Conservation (phyloP, 2,329 filamentous ascomycete genomes). For the Penicillium polonicum region DNA sequence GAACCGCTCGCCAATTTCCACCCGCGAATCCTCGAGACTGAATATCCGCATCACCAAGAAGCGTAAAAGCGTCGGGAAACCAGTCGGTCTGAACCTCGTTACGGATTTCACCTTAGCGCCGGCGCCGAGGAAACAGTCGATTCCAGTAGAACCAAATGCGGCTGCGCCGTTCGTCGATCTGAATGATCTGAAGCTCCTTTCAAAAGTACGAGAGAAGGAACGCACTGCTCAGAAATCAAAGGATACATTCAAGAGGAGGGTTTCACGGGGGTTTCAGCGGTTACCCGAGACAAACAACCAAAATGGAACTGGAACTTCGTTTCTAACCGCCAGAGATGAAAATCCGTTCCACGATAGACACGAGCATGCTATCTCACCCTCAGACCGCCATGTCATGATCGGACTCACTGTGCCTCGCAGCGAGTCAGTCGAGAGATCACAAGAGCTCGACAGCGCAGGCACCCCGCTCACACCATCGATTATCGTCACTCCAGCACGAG, state of each 20-base stretch:
- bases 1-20: slow-evolving; percentile 3
- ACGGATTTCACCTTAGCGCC: slow-evolving; percentile 39
- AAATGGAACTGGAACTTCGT: slow-evolving; percentile 14
- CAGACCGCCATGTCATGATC: slow-evolving; percentile 48
- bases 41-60: slow-evolving; percentile 20
- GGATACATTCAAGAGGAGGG: slow-evolving; percentile 23
- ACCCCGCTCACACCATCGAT: slow-evolving; percentile 48
- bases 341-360: slow-evolving; percentile 26
- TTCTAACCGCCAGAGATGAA: slow-evolving; percentile 16
- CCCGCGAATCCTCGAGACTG: slow-evolving; percentile 13
- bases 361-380: slow-evolving; percentile 43
- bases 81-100: slow-evolving; percentile 44
- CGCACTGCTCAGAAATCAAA: slow-evolving; percentile 27
- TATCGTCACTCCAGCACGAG: slow-evolving; percentile 46
- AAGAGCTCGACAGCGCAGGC: slow-evolving; percentile 30
- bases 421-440: slow-evolving; percentile 28
- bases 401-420: slow-evolving; percentile 44
- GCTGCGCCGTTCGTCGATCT: slow-evolving; percentile 36
- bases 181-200: slow-evolving; percentile 40
- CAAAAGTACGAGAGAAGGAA: slow-evolving; percentile 34
- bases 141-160: slow-evolving; percentile 6
- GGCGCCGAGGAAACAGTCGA: slow-evolving; percentile 7
- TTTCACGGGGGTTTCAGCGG: slow-evolving; percentile 21
- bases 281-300: slow-evolving; percentile 14
- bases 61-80: slow-evolving; percentile 29